Base-by-base conservation (phyloP, 169 alveolate species). In the Pseudocohnilembus persalinus region DNA sequence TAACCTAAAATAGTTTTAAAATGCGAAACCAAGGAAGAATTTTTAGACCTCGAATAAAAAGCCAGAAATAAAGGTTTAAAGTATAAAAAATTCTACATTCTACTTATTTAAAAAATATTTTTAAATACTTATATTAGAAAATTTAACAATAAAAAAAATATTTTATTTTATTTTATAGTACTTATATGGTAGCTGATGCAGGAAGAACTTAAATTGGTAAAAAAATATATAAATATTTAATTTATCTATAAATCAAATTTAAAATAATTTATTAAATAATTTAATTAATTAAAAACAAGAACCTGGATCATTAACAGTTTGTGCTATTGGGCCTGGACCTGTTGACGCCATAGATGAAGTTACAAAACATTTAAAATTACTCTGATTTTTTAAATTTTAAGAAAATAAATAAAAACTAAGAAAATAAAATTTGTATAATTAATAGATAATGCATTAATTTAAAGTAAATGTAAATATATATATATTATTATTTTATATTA, bases 271-370 rank as follows among this genome's bases (percentile, higher is more conserved):
- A n/a, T 6, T 0, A 4, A n/a, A 0, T 24, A 27, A 31, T 35
- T 27, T 35, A 35, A 32, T 25, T 35, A 29, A 28, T 72, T 32
- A n/a, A 63, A 29, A 84, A 83, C 81, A 77, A 77, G 93, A 85
- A 24, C 93, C 93, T 26, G 89, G 91, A 0, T 82, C 89, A 25
- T 76, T 64, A 32, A 89, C 93, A 0, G 93, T 89, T 20, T 79
- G 83, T 77, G 93, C 93, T 63, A 84, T 89, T 25, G 93, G 93
- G 1, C 93, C 93, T 29, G 93, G 76, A 34, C 74, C 64, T 29
- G 73, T 73, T 24, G 85, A 82, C 34, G 63, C 64, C 24, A 81
- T 89, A 77, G 89, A 89, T 85, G 29, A 49, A 35, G 75, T 89
- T 28, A 85, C 91, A n/a, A 87, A 89, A 73, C 86, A 84, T 31